These are phyloP conservation scores for Starmerella sp. DNA, from an alignment of 805 yeast species.

Conservation along the genomic window DNA sequence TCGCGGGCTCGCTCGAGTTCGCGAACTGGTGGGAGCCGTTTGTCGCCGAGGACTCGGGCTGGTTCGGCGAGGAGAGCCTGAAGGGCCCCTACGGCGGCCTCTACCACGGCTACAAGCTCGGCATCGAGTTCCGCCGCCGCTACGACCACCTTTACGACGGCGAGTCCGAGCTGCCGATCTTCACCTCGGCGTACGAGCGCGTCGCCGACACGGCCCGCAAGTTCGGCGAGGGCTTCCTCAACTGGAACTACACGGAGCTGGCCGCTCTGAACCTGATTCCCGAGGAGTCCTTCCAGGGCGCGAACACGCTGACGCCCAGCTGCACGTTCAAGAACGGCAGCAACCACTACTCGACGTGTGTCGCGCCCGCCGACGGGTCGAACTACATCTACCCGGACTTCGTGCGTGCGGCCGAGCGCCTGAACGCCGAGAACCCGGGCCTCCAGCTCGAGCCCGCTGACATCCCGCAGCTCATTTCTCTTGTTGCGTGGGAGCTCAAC, in stretches of 20 bases:
- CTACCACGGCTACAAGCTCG: constrained; percentile 39
- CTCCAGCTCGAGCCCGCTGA: constrained; percentile 34
- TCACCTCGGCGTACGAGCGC: constrained; percentile 45
- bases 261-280: constrained; percentile 22
- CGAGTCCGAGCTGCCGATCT: constrained; percentile 36
- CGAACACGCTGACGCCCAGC: constrained; percentile 20
- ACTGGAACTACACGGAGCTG: constrained; percentile 22
- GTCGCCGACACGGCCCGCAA: constrained; percentile 27
- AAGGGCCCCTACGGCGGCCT: constrained; percentile 45
- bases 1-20: constrained; percentile 37
- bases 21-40: constrained; percentile 39
- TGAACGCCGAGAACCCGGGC: constrained; percentile 26
- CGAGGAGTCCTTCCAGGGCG: constrained; percentile 21
- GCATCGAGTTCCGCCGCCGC: constrained; percentile 37
- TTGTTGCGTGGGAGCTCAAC: constrained; percentile 40
- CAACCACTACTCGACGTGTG: constrained; percentile 2
- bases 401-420: constrained; percentile 20
- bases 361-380: not conserved
- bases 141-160: constrained; percentile 39
- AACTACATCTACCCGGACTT: constrained; percentile 10
- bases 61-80: constrained; percentile 42
- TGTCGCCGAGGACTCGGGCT: constrained; percentile 27
- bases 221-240: constrained; percentile 26
- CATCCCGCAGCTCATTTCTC: constrained; percentile 33
- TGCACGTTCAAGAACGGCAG: constrained; percentile 24